A percentile compares a stretch with the other conserved stretches of the same genome.
phyloP scores from a whole-genome alignment of 352 stramenopile species.

The Phytophthora lateralis region DNA sequence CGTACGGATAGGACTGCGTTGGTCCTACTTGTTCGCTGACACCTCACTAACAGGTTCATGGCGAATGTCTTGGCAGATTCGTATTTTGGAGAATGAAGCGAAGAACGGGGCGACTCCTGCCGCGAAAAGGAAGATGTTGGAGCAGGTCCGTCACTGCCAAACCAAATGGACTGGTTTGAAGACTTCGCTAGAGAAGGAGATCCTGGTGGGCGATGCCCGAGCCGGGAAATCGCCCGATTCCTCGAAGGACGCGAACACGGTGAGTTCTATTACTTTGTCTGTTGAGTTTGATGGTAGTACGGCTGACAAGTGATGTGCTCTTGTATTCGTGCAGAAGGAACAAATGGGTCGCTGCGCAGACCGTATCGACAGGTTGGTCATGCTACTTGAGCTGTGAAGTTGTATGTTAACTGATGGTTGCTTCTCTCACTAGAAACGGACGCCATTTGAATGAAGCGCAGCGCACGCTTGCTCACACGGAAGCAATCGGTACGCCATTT shows the following conservation, averaged over 20 bases:
- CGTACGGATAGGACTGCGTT: slow-evolving; percentile 26
- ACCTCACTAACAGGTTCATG: slow-evolving; percentile 14
- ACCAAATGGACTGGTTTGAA: slow-evolving; percentile 56
- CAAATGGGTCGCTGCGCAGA: slow-evolving; percentile 51
- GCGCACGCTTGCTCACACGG: slow-evolving; percentile 72
- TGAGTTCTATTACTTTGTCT: slow-evolving; percentile 1
- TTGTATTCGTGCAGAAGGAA: slow-evolving; percentile 37
- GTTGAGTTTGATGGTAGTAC: not conserved
- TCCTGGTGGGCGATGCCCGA: slow-evolving; percentile 54
- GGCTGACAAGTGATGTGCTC: not conserved
- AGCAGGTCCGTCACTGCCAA: slow-evolving; percentile 51
- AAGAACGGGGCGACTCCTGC: slow-evolving; percentile 34
- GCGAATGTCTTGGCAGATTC: slow-evolving; percentile 39
- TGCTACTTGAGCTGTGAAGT: not conserved
- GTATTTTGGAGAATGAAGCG: slow-evolving; percentile 66
- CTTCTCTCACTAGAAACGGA: slow-evolving; percentile 45
- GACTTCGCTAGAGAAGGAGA: slow-evolving; percentile 61
- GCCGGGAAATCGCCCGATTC: slow-evolving; percentile 24
- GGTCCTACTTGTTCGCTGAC: not conserved
- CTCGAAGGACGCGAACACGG: slow-evolving; percentile 30
- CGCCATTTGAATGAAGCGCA: slow-evolving; percentile 77
- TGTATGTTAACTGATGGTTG: not conserved
- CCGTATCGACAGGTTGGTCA: slow-evolving; percentile 46
- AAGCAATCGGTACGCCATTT: slow-evolving; percentile 61
- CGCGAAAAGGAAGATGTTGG: slow-evolving; percentile 51